A percentile compares a stretch with the other conserved stretches of the same genome.
phyloP scores from a whole-genome alignment of 257 asterid genomes.

The Jaltomata sinuosa region DNA sequence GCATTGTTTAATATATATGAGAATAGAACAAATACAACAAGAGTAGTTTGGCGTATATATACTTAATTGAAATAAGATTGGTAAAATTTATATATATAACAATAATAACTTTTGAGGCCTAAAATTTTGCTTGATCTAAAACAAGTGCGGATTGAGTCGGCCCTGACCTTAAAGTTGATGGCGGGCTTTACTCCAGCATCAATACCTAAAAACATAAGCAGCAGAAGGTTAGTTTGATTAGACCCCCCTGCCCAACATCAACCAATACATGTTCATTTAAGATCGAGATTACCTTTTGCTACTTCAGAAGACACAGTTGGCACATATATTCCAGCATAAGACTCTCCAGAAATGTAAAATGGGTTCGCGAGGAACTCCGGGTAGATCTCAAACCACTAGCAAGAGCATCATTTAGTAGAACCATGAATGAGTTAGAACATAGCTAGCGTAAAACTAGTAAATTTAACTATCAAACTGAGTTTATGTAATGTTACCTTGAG shows the following conservation, averaged over 20 bases:
- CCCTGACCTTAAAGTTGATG: constrained; percentile 63
- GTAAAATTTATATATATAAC: too few relatives aligned
- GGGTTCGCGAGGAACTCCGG: constrained; percentile 71
- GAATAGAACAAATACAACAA: too few relatives aligned
- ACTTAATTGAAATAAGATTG: too few relatives aligned
- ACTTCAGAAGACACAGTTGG: constrained; percentile 89
- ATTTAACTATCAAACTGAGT: background rate
- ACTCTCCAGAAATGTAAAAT: constrained; percentile 78
- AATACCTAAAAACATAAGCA: constrained; percentile 36
- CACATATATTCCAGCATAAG: constrained; percentile 91
- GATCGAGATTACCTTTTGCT: constrained; percentile 45
- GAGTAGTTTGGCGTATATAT: too few relatives aligned
- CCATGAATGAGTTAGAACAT: background rate
- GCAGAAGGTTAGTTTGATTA: background rate
- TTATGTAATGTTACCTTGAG: constrained; percentile 48
- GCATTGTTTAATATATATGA: too few relatives aligned
- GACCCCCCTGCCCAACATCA: background rate
- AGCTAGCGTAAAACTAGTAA: background rate
- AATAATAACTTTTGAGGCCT: too few relatives aligned
- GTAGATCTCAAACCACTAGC: constrained; percentile 87
- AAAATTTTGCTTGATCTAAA: too few relatives aligned
- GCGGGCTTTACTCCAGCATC: constrained; percentile 58
- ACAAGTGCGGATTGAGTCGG: background rate
- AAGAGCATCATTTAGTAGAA: constrained; percentile 8
- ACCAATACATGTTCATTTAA: background rate